These are phyloP conservation scores for Aspergillus ellipticus DNA, from an alignment of 495 filamentous ascomycete species.

Conservation along the genomic window DNA sequence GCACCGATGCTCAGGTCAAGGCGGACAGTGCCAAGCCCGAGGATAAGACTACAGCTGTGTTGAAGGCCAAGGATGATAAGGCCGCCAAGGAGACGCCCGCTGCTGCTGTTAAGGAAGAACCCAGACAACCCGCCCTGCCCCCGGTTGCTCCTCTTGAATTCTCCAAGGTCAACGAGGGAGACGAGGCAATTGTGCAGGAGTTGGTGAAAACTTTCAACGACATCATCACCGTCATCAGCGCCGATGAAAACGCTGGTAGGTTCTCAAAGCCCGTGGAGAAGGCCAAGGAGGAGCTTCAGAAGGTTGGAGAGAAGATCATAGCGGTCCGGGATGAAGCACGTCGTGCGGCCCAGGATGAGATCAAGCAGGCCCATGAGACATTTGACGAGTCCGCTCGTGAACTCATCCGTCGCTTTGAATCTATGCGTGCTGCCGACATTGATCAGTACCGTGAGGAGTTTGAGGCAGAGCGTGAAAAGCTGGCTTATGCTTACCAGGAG, in stretches of 20 bases:
- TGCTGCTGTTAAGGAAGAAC: constrained; percentile 24
- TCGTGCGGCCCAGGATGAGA: constrained; percentile 70
- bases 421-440: constrained; percentile 70
- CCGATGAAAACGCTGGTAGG: constrained; percentile 66
- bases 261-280: constrained; percentile 72
- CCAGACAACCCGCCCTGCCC: constrained; percentile 30
- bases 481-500: constrained; percentile 70
- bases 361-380: constrained; percentile 65
- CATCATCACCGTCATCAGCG: constrained; percentile 87
- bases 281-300: constrained; percentile 78
- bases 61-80: constrained; percentile 43
- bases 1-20: constrained; percentile 20
- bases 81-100: constrained; percentile 28
- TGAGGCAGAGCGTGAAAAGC: constrained; percentile 76
- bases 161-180: constrained; percentile 64
- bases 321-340: constrained; percentile 63
- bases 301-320: constrained; percentile 69
- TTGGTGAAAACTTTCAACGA: constrained; percentile 94
- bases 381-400: constrained; percentile 79
- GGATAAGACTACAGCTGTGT: constrained; percentile 32
- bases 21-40: constrained; percentile 28
- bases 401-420: constrained; percentile 65
- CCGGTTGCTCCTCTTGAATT: constrained; percentile 68
- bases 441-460: constrained; percentile 81
- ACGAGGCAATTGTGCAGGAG: constrained; percentile 85